Percentiles rank a stretch among this genome's conserved stretches.
These are phyloP conservation scores for Basidiobolus meristosporus DNA, from an alignment of 371 early-diverging fungal genomes.

Conservation along the genomic window DNA sequence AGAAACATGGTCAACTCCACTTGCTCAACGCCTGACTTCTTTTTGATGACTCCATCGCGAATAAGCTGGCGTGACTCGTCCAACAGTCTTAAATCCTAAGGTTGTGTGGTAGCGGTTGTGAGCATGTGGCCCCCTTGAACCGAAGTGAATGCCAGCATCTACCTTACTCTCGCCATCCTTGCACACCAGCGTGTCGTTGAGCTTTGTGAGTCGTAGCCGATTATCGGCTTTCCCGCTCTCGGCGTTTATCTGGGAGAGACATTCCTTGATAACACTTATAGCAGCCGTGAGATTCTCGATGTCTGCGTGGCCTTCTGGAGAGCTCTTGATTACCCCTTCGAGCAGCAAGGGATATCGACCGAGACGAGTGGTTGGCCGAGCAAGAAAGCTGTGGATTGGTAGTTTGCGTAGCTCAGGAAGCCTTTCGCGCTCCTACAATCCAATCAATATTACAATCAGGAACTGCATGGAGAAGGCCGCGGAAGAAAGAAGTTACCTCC, in stretches of 20 bases:
- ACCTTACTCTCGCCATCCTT: constrained; percentile 21
- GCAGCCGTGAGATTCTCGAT: constrained; percentile 31
- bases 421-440: constrained; percentile 35
- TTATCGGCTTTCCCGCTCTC: constrained; percentile 78
- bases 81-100: constrained; percentile 47
- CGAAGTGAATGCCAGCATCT: constrained; percentile 1
- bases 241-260: too few species aligned
- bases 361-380: constrained; percentile 70
- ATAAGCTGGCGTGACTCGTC: constrained; percentile 47
- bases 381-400: constrained; percentile 61
- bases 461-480: too few species aligned
- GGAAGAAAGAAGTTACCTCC: too few species aligned
- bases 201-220: constrained; percentile 34
- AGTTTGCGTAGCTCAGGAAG: constrained; percentile 63
- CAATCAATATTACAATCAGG: too few species aligned
- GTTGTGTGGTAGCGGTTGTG: background rate
- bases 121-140: background rate
- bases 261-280: constrained; percentile 6
- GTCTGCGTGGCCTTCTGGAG: constrained; percentile 68
- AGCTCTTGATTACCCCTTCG: constrained; percentile 65
- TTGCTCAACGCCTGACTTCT: constrained; percentile 39
- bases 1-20: constrained; percentile 55
- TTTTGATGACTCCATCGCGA: constrained; percentile 60
- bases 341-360: constrained; percentile 79
- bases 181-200: constrained; percentile 24